These are phyloP conservation scores for Cryptococcus sp. DNA, from an alignment of 1,284 basidiomycete genomes.

Conservation along the genomic window DNA sequence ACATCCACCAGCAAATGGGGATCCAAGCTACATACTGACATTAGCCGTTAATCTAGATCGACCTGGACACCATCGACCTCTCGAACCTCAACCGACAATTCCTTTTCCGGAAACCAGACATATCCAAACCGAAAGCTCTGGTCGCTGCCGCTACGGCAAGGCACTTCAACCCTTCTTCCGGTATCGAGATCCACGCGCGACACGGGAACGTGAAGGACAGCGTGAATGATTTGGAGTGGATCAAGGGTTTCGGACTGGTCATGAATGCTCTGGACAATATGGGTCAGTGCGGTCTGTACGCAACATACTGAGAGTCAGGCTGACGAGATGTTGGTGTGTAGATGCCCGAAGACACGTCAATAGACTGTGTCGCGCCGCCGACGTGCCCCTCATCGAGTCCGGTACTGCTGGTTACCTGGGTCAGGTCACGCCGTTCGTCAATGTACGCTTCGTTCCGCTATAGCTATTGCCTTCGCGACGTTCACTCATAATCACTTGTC, in stretches of 20 bases:
- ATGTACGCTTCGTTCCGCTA: slow-evolving; percentile 38
- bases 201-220: slow-evolving; percentile 95
- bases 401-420: slow-evolving; percentile 96
- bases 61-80: slow-evolving; percentile 97
- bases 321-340: slow-evolving; percentile 19
- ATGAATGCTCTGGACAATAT: slow-evolving; percentile 96
- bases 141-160: slow-evolving; percentile 87
- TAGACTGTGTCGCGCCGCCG: slow-evolving; percentile 91
- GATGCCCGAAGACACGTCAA: slow-evolving; percentile 93
- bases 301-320: neutral
- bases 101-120: slow-evolving; percentile 94
- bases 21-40: neutral
- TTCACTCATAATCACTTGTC: neutral
- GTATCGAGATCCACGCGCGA: slow-evolving; percentile 79
- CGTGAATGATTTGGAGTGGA: slow-evolving; percentile 88
- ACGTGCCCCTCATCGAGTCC: slow-evolving; percentile 89
- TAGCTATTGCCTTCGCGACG: slow-evolving; percentile 1
- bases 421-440: slow-evolving; percentile 61
- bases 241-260: slow-evolving; percentile 84
- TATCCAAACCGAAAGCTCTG: slow-evolving; percentile 93
- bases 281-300: slow-evolving; percentile 59
- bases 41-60: slow-evolving; percentile 60
- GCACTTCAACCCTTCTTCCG: slow-evolving; percentile 76
- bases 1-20: neutral
- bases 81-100: slow-evolving; percentile 98